These are phyloP conservation scores for Penicillium simplicissimum DNA, from an alignment of 495 filamentous ascomycete genomes.

Conservation along the genomic window DNA sequence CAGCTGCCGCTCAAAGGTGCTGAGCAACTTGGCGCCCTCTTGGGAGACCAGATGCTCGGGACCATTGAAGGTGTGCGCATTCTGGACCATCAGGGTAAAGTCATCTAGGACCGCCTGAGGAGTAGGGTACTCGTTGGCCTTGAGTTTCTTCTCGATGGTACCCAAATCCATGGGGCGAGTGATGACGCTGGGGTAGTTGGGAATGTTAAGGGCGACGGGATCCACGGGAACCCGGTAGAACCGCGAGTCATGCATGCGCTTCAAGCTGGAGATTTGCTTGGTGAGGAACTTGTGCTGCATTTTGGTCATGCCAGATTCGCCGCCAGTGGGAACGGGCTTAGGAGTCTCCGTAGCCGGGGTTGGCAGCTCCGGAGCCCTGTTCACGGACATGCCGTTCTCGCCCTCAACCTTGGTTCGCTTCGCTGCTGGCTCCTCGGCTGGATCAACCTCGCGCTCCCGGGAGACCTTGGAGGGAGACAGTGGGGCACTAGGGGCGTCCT, in stretches of 20 bases:
- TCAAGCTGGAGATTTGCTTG: conserved; percentile 64
- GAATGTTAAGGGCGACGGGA: conserved; percentile 62
- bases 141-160: conserved; percentile 79
- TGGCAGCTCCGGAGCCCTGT: conserved; percentile 38
- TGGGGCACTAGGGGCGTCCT: conserved; percentile 40
- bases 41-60: conserved; percentile 66
- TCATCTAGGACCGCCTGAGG: conserved; percentile 69
- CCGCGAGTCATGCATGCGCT: conserved; percentile 74
- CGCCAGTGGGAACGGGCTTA: conserved; percentile 10
- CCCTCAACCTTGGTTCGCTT: conserved; percentile 73
- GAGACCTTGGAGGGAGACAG: conserved; percentile 57
- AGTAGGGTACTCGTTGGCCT: conserved; percentile 61
- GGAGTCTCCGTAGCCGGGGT: conserved; percentile 19
- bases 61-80: conserved; percentile 81
- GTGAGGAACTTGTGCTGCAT: conserved; percentile 57
- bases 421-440: conserved; percentile 68
- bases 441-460: conserved; percentile 70
- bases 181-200: conserved; percentile 70
- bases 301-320: conserved; percentile 47
- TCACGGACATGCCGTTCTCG: conserved; percentile 25
- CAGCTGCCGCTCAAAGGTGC: conserved; percentile 62
- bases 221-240: conserved; percentile 79
- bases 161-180: conserved; percentile 78
- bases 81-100: conserved; percentile 71
- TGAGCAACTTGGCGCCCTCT: conserved; percentile 61